Conservation (phyloP, 805 yeast species). For the Kazachstania bromeliacearum region DNA sequence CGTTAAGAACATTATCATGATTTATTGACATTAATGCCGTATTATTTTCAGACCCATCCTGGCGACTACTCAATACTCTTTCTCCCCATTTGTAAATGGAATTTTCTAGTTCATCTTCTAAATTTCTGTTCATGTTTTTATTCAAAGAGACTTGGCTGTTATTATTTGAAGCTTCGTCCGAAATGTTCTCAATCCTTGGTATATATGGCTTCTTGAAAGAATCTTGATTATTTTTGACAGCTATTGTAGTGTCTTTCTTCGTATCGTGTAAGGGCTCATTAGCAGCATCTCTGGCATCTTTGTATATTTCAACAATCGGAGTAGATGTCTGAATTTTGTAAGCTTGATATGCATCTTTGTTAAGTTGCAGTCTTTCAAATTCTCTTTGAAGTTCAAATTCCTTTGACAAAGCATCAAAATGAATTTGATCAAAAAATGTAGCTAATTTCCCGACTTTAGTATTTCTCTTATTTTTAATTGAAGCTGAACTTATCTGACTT, state of each 20-base stretch:
- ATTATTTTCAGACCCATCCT: too few species aligned
- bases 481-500: background rate
- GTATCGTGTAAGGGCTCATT: conserved; percentile 38
- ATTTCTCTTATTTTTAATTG: background rate
- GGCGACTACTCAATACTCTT: conserved; percentile 10
- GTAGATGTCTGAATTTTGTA: conserved; percentile 61
- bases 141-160: conserved; percentile 2
- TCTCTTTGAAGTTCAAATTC: conserved; percentile 88
- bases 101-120: conserved; percentile 24
- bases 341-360: conserved; percentile 53
- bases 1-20: conserved; percentile 1
- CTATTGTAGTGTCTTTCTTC: conserved; percentile 10
- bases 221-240: background rate
- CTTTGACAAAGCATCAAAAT: conserved; percentile 66
- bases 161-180: background rate
- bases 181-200: conserved; percentile 2
- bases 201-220: conserved; percentile 1
- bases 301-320: conserved; percentile 86
- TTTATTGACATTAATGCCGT: too few species aligned
- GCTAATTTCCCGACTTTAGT: conserved; percentile 55
- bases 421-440: conserved; percentile 60
- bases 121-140: conserved; percentile 12
- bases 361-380: conserved; percentile 55
- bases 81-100: conserved; percentile 29
- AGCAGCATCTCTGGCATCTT: conserved; percentile 82